Evolutionary conservation across 345 rosid genomes (phyloP).

Genomic region (Eutrema japonicum): DNA sequence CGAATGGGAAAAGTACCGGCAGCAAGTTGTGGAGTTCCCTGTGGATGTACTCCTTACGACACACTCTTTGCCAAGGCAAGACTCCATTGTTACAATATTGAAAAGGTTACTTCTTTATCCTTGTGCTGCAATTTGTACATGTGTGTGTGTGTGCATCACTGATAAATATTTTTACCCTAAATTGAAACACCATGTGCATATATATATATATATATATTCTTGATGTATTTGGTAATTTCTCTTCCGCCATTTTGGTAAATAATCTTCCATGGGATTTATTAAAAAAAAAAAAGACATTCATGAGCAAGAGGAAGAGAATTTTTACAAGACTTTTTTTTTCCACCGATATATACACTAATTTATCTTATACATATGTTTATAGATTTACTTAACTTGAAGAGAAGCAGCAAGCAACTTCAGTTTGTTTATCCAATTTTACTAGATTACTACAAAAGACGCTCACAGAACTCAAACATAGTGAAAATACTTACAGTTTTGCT

Average conservation of each 20-base stretch:
- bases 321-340: neutral
- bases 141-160: neutral
- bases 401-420: constrained; percentile 5
- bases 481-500: constrained; percentile 20
- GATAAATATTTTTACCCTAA: neutral
- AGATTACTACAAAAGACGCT: constrained; percentile 22
- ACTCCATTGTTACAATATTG: constrained; percentile 17
- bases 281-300: neutral
- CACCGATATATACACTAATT: constrained; percentile 23
- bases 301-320: neutral
- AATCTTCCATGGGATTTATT: neutral
- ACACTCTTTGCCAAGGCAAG: neutral
- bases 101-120: neutral
- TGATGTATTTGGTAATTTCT: neutral
- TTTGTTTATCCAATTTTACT: neutral
- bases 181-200: too few relatives aligned
- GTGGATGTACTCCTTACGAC: neutral
- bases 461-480: constrained; percentile 23
- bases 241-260: neutral
- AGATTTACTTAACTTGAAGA: neutral
- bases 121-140: too few relatives aligned
- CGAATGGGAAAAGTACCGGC: neutral
- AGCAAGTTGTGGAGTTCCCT: neutral
- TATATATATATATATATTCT: too few relatives aligned
- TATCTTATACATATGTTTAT: neutral